A percentile compares a stretch with the other conserved stretches of the same genome.
phyloP scores from a whole-genome alignment of 2,329 filamentous ascomycete genomes.

The Penicillium sp. region DNA sequence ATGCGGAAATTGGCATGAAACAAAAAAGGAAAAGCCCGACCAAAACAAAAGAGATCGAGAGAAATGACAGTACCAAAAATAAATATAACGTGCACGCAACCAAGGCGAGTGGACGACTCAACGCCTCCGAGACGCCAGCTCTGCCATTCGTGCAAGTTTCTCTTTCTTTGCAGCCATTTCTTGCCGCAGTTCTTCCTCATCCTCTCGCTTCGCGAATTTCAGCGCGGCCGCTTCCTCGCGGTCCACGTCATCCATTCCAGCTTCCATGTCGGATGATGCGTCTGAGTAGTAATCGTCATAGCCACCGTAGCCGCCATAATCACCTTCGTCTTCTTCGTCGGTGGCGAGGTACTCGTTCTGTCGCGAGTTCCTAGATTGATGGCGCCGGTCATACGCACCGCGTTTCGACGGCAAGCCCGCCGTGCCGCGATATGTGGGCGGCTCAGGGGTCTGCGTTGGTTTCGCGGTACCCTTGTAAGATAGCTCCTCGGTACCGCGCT shows the following conservation, averaged over 20 bases:
- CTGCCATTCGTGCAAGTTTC: slow-evolving; percentile 47
- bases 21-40: slow-evolving; percentile 10
- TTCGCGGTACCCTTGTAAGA: slow-evolving; percentile 44
- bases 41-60: slow-evolving; percentile 14
- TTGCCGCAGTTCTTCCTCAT: slow-evolving; percentile 46
- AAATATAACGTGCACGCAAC: slow-evolving; percentile 2
- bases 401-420: slow-evolving; percentile 36
- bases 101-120: slow-evolving; percentile 18
- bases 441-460: slow-evolving; percentile 26
- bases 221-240: slow-evolving; percentile 47
- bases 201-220: slow-evolving; percentile 45
- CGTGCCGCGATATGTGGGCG: slow-evolving; percentile 44
- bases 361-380: slow-evolving; percentile 28
- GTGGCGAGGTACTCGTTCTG: slow-evolving; percentile 49
- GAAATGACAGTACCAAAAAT: neutral
- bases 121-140: slow-evolving; percentile 37
- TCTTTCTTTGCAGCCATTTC: slow-evolving; percentile 49
- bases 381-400: slow-evolving; percentile 28
- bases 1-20: slow-evolving; percentile 23
- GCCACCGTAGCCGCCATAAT: slow-evolving; percentile 38
- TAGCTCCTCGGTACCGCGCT: slow-evolving; percentile 33
- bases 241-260: slow-evolving; percentile 49
- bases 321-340: slow-evolving; percentile 51
- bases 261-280: slow-evolving; percentile 54
- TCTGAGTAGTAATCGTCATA: slow-evolving; percentile 48